phyloP scores from a whole-genome alignment of 768 basidiomycete species.

The Boletus insuetus region DNA sequence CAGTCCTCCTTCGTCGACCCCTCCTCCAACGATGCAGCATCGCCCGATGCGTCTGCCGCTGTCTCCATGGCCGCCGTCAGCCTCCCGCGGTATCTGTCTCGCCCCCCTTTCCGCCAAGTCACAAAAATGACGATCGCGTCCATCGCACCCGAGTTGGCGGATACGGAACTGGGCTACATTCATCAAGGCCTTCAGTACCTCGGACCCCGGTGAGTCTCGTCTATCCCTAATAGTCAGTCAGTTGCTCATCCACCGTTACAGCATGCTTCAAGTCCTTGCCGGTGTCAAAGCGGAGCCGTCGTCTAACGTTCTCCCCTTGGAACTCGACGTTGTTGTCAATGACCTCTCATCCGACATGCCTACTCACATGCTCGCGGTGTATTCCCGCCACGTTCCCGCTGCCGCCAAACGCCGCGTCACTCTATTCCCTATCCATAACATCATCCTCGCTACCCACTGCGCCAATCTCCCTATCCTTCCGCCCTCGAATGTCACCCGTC shows the following conservation, averaged over 20 bases:
- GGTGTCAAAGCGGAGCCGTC: constrained; percentile 22
- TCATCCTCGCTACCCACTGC: constrained; percentile 33
- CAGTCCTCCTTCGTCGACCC: constrained; percentile 25
- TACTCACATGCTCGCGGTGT: constrained; percentile 33
- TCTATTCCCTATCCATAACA: constrained; percentile 36
- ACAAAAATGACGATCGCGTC: constrained; percentile 12
- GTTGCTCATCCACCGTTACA: constrained; percentile 13
- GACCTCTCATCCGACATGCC: constrained; percentile 33
- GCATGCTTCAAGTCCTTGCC: constrained; percentile 32
- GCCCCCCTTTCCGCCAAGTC: constrained; percentile 17
- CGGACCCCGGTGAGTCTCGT: constrained; percentile 24
- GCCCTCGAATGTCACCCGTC: constrained; percentile 8
- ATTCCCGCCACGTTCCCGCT: constrained; percentile 23
- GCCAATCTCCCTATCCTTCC: constrained; percentile 29
- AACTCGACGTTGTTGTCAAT: constrained; percentile 25
- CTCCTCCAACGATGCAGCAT: constrained; percentile 2
- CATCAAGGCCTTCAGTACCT: constrained; percentile 27
- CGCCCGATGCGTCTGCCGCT: constrained; percentile 2
- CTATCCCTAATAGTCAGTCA: too few relatives aligned
- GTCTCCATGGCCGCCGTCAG: constrained; percentile 9
- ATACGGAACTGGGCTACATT: constrained; percentile 24
- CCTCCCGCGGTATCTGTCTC: constrained; percentile 26
- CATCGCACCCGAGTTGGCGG: constrained; percentile 28
- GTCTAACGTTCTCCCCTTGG: constrained; percentile 27
- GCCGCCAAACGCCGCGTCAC: constrained; percentile 31